Percentiles rank a stretch among this genome's conserved stretches.
These are phyloP conservation scores for Eleusine coracana DNA, from an alignment of 176 grass and related monocot species.

Conservation along the genomic window DNA sequence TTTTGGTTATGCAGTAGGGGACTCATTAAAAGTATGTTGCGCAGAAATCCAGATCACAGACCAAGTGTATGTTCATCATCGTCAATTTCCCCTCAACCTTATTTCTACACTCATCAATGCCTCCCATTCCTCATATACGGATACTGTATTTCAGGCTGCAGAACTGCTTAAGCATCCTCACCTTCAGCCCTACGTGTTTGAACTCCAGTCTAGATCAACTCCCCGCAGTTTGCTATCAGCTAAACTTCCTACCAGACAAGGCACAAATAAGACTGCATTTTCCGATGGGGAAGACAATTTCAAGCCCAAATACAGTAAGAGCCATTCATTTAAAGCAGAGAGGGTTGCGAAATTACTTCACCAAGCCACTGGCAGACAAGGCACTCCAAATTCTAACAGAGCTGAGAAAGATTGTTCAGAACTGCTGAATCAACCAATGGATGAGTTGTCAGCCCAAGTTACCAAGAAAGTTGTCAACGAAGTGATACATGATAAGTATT, in stretches of 20 bases:
- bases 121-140: constrained; percentile 10
- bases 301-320: constrained; percentile 59
- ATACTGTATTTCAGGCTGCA: constrained; percentile 61
- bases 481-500: constrained; percentile 47
- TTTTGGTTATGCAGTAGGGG: constrained; percentile 63
- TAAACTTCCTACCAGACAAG: constrained; percentile 34
- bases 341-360: constrained; percentile 56
- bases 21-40: constrained; percentile 93
- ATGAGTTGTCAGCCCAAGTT: constrained; percentile 49
- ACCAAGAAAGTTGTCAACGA: constrained; percentile 53
- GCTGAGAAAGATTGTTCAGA: constrained; percentile 57
- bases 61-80: constrained; percentile 71
- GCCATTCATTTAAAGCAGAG: constrained; percentile 60
- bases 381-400: constrained; percentile 38
- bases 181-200: constrained; percentile 70
- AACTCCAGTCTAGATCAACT: constrained; percentile 62
- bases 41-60: constrained; percentile 88
- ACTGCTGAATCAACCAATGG: constrained; percentile 39
- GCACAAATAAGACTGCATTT: constrained; percentile 41
- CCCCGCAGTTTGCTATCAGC: constrained; percentile 41
- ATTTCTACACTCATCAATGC: constrained; percentile 8
- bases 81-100: not conserved
- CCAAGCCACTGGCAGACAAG: constrained; percentile 34
- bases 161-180: constrained; percentile 82
- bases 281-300: constrained; percentile 57